These are phyloP conservation scores for Citrullus mucosospermus DNA, from an alignment of 306 rosid species.

Conservation along the genomic window DNA sequence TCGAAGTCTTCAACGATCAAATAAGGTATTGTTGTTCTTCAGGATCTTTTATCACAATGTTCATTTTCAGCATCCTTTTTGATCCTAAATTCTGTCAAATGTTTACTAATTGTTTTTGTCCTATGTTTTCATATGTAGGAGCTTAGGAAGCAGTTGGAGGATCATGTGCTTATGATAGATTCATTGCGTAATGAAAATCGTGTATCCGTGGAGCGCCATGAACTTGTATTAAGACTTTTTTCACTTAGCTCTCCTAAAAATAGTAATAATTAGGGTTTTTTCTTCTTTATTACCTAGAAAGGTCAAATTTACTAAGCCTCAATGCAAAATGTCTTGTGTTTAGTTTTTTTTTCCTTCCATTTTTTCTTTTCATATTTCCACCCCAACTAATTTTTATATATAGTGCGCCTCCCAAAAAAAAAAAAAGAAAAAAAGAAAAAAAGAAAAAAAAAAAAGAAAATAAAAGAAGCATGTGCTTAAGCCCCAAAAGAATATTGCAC, in stretches of 20 bases:
- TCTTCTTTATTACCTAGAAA: too few species aligned
- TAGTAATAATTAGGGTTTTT: neutral
- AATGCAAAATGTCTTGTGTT: too few species aligned
- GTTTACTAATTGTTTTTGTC: constrained; percentile 2
- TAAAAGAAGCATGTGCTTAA: too few species aligned
- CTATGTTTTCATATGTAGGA: constrained; percentile 35
- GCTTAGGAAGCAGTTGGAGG: constrained; percentile 88
- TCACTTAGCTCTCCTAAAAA: neutral
- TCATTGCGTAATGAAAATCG: constrained; percentile 49
- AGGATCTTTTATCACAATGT: neutral
- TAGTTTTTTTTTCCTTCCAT: too few species aligned
- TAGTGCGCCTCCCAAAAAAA: too few species aligned
- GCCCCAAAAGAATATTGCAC: too few species aligned
- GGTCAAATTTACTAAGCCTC: too few species aligned
- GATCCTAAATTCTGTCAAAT: neutral
- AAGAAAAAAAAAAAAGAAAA: too few species aligned
- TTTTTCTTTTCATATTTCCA: too few species aligned
- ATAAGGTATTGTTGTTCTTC: constrained; percentile 31
- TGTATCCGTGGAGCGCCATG: constrained; percentile 43
- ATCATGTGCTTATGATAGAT: constrained; percentile 56
- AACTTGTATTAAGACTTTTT: constrained; percentile 35
- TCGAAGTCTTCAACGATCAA: constrained; percentile 89
- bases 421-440: too few species aligned
- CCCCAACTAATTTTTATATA: too few species aligned
- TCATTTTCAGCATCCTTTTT: neutral